phyloP scores from a whole-genome alignment of 2,329 filamentous ascomycete genomes.

The Trichophyton mentagrophytes region DNA sequence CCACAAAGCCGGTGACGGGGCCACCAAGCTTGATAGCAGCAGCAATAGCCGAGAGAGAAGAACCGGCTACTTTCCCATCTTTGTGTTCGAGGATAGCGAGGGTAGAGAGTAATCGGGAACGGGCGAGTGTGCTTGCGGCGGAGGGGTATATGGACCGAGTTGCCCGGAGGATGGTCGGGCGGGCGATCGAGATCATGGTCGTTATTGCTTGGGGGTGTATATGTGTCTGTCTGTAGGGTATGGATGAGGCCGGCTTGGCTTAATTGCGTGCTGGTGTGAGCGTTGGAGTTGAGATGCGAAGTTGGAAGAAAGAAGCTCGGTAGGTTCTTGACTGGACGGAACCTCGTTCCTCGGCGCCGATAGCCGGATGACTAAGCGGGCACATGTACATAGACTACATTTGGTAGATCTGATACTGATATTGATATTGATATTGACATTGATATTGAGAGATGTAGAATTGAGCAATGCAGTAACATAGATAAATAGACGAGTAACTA shows the following conservation, averaged over 20 bases:
- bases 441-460: neutral
- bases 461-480: neutral
- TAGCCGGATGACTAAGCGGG: slow-evolving; percentile 1
- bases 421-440: neutral
- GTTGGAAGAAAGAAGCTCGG: neutral
- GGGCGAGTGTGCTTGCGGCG: slow-evolving; percentile 19
- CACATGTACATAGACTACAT: too few species aligned
- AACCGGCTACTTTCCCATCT: slow-evolving; percentile 70
- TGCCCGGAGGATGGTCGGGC: slow-evolving; percentile 31
- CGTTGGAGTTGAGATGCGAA: neutral
- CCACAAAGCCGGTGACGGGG: slow-evolving; percentile 72
- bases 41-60: slow-evolving; percentile 72
- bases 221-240: neutral
- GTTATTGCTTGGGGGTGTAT: neutral
- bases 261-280: neutral
- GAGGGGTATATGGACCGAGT: slow-evolving; percentile 34
- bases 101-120: slow-evolving; percentile 64
- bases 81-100: slow-evolving; percentile 86
- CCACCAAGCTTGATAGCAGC: slow-evolving; percentile 81
- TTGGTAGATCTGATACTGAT: neutral
- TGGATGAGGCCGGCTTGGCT: neutral
- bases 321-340: neutral
- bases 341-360: neutral
- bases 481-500: neutral
- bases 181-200: slow-evolving; percentile 19